These are phyloP conservation scores for Penicillium desertorum DNA, from an alignment of 495 filamentous ascomycete species.

Conservation along the genomic window DNA sequence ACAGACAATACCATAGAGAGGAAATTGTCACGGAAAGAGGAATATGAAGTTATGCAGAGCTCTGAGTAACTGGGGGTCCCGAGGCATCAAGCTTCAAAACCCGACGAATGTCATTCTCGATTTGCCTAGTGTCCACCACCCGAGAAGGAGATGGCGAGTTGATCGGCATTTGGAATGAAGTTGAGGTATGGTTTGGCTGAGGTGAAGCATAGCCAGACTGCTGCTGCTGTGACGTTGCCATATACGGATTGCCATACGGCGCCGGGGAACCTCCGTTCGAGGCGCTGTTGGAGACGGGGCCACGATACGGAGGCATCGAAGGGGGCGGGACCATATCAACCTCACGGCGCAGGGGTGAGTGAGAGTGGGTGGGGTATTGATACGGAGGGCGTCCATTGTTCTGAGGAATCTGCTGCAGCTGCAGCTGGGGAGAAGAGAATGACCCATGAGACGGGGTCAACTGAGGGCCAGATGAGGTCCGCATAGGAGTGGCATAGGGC, in stretches of 20 bases:
- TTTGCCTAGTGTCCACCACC: conserved; percentile 43
- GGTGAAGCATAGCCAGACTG: conserved; percentile 25
- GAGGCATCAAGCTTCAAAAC: conserved; percentile 51
- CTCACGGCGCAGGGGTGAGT: conserved; percentile 31
- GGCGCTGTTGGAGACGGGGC: conserved; percentile 8
- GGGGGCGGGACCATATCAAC: conserved; percentile 16
- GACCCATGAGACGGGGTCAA: conserved; percentile 23
- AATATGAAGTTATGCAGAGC: conserved; percentile 32
- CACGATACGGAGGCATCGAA: conserved; percentile 1
- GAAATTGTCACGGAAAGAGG: conserved; percentile 5
- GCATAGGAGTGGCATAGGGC: conserved; percentile 42
- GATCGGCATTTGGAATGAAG: conserved; percentile 25
- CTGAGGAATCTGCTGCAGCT: conserved; percentile 14
- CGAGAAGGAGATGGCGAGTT: conserved; percentile 31
- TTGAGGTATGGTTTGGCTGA: conserved; percentile 24
- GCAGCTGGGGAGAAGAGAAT: conserved; percentile 4
- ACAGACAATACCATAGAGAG: neutral
- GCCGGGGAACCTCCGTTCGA: conserved; percentile 10
- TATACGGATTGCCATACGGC: conserved; percentile 13
- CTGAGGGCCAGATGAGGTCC: conserved; percentile 41
- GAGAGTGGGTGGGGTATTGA: conserved; percentile 22
- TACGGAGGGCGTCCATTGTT: conserved; percentile 18
- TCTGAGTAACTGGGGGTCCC: conserved; percentile 25
- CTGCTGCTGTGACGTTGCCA: conserved; percentile 7
- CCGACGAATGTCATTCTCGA: conserved; percentile 56